Evolutionary conservation across 768 basidiomycete genomes (phyloP).

Genomic region (Chalciporus chontae): DNA sequence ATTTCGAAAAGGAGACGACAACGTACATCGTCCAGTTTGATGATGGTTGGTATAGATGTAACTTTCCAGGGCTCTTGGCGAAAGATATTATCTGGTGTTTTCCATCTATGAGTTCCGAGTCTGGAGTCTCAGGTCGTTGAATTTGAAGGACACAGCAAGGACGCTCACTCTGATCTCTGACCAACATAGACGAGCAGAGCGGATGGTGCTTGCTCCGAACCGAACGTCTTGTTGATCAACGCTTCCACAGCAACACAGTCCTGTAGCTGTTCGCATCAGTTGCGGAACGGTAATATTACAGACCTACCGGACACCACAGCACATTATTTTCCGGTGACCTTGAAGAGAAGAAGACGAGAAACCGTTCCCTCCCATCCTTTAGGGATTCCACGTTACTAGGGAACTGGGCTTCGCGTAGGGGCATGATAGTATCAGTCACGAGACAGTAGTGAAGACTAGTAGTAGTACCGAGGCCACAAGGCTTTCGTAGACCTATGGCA

Average conservation of each 20-base stretch:
- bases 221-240: slow-evolving; percentile 50
- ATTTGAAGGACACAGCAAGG: not conserved
- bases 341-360: slow-evolving; percentile 70
- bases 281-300: not conserved
- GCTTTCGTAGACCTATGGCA: too few species aligned
- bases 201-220: slow-evolving; percentile 39
- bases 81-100: slow-evolving; percentile 50
- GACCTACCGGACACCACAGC: slow-evolving; percentile 69
- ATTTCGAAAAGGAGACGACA: slow-evolving; percentile 3
- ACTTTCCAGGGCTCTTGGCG: slow-evolving; percentile 64
- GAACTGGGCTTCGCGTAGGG: slow-evolving; percentile 40
- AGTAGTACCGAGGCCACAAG: too few species aligned
- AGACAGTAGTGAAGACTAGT: not conserved
- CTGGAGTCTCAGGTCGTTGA: too few species aligned
- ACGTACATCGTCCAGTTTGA: slow-evolving; percentile 57
- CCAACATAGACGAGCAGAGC: slow-evolving; percentile 71
- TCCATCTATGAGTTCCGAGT: slow-evolving; percentile 59
- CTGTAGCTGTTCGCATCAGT: slow-evolving; percentile 33
- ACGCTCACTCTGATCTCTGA: slow-evolving; percentile 54
- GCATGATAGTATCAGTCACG: slow-evolving; percentile 38
- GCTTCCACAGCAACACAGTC: slow-evolving; percentile 66
- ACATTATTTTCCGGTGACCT: slow-evolving; percentile 45
- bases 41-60: slow-evolving; percentile 59
- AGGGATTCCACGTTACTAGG: slow-evolving; percentile 36
- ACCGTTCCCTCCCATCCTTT: slow-evolving; percentile 43